Evolutionary conservation across 1,284 basidiomycete species (phyloP), one percentile per base, ranked within the genome.

Genomic region (Takashimella tepidaria): DNA sequence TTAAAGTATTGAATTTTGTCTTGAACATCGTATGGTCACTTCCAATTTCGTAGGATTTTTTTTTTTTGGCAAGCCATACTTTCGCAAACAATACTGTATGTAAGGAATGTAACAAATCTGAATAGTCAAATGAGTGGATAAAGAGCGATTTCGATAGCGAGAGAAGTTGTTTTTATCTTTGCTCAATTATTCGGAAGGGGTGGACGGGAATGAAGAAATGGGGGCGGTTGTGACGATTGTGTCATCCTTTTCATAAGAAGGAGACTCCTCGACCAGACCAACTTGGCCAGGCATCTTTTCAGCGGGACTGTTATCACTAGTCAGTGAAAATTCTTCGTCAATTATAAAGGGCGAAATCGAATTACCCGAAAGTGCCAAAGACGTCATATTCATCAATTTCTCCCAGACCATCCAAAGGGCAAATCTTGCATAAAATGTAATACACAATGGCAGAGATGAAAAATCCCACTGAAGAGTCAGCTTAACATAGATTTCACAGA

Each of bases 341-440:
- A n/a, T n/a, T n/a, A n/a, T n/a, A n/a, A 40, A 19, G 37, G 37
- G 5, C 22, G 10, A 3, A 16, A 1, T 24, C 44, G 5, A 31
- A 54, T 47, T 23, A 59, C 58, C 67, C 67, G 41, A 65, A 68
- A 19, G 70, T 68, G 12, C 67, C 69, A 47, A 62, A 69, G 11
- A 62, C 44, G 47, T 72, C 70, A 41, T 59, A 55, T n/a, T 63
- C 69, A 53, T 72, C 70, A 16, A 69, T 61, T 46, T 67, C 66
- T 20, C 63, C 62, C 12, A 62, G 19, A 12, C 61, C 57, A 1
- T 47, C 49, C 4, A 61, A 54, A 16, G 66, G 66, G 25, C 49
- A 70, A 46, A 74, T 46, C 45, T 65, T 68, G 61, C 63, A 69
- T 8, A 73, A 48, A 5, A 52, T 44, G 5, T 66, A 41, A 55